A percentile compares a stretch with the other conserved stretches of the same genome.
These are phyloP conservation scores for Tuber indicum DNA, from an alignment of 495 filamentous ascomycete genomes.

Conservation along the genomic window DNA sequence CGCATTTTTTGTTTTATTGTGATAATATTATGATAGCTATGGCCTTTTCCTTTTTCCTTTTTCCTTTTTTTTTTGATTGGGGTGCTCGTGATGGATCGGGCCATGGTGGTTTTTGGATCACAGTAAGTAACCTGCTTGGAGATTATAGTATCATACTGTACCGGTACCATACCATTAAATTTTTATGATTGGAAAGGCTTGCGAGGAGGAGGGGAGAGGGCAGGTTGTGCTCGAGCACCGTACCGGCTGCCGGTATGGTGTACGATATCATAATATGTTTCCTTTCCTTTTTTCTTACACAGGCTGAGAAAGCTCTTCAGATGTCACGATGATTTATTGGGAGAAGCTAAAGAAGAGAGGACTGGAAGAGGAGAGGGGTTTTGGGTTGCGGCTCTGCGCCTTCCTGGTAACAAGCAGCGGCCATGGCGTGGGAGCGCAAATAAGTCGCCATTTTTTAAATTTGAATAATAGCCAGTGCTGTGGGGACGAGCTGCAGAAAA, in stretches of 20 bases:
- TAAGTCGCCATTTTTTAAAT: constrained; percentile 8
- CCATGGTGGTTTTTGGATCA: background rate
- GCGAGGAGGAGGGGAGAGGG: no score
- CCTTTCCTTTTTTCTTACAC: background rate
- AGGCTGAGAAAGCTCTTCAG: background rate
- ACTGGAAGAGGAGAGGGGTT: constrained; percentile 12
- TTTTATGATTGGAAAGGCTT: background rate
- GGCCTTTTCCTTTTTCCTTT: background rate
- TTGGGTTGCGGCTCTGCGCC: constrained; percentile 36
- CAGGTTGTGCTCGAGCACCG: background rate
- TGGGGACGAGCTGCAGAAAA: constrained; percentile 1
- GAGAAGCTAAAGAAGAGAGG: constrained; percentile 27
- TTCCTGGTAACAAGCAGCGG: constrained; percentile 21
- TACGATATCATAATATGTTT: no score
- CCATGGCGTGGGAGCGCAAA: constrained; percentile 28
- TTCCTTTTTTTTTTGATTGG: background rate
- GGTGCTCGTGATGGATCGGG: background rate
- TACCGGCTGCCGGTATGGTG: background rate
- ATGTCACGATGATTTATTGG: constrained; percentile 14
- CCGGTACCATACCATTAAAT: background rate
- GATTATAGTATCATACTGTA: background rate
- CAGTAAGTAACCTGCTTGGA: background rate
- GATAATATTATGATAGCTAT: background rate
- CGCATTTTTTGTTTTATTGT: background rate
- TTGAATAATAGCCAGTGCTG: background rate